A percentile compares a stretch with the other conserved stretches of the same genome.
phyloP scores from a whole-genome alignment of 1,139 yeast genomes.

The Debaryomyces psychrophilus region DNA sequence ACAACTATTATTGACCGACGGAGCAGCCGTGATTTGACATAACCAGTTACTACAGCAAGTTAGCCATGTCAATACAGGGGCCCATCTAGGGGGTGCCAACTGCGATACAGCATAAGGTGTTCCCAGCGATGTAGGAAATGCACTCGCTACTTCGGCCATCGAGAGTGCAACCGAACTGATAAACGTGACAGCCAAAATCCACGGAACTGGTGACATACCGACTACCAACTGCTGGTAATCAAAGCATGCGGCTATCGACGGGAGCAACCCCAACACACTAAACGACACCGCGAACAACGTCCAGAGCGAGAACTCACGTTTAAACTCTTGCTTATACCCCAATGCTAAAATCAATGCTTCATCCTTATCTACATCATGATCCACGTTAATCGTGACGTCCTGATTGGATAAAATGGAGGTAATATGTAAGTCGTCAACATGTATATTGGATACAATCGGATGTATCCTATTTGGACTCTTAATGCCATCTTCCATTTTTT shows the following conservation, averaged over 20 bases:
- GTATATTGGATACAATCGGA: constrained; percentile 40
- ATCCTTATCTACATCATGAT: constrained; percentile 52
- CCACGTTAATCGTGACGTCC: constrained; percentile 44
- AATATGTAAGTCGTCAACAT: constrained; percentile 43
- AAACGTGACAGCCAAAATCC: constrained; percentile 54
- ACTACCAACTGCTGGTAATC: constrained; percentile 55
- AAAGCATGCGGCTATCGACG: constrained; percentile 65
- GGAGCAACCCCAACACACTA: constrained; percentile 71
- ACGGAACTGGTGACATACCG: constrained; percentile 59
- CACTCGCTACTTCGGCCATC: constrained; percentile 51
- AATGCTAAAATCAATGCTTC: constrained; percentile 63
- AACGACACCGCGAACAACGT: constrained; percentile 71
- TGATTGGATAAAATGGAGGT: constrained; percentile 45
- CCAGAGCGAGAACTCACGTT: constrained; percentile 65
- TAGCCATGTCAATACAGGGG: constrained; percentile 59
- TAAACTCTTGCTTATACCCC: constrained; percentile 76
- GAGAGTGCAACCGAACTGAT: constrained; percentile 54
- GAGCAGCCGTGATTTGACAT: constrained; percentile 50
- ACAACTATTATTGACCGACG: constrained; percentile 64
- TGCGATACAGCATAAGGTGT: constrained; percentile 54
- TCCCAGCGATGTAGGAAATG: constrained; percentile 53
- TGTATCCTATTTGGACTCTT: constrained; percentile 16
- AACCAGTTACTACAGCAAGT: constrained; percentile 61
- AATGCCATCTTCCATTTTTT: background rate
- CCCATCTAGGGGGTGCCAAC: constrained; percentile 55